Percentiles rank a stretch among this genome's conserved stretches.
Evolutionary conservation across 2,329 filamentous ascomycete species (phyloP).

Genomic region (Fusarium pseudograminearum): DNA sequence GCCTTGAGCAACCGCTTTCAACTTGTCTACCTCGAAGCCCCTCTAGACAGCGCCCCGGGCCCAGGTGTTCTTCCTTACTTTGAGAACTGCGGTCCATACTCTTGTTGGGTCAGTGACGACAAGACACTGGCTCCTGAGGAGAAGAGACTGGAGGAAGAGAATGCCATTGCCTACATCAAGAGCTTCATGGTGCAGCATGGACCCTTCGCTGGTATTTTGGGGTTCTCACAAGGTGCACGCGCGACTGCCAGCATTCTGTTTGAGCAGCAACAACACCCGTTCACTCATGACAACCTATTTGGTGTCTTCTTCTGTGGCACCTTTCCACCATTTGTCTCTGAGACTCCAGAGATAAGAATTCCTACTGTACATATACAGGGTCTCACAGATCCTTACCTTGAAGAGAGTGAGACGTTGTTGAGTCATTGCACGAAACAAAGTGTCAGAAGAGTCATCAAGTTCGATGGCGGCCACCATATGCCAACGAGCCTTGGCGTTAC

Average conservation of each 20-base stretch:
- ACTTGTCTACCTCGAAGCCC: neutral
- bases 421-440: conserved; percentile 4
- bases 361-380: neutral
- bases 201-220: neutral
- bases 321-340: neutral
- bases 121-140: neutral
- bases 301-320: conserved; percentile 13
- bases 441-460: conserved; percentile 6
- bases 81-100: conserved; percentile 7
- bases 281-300: conserved; percentile 2
- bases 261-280: neutral
- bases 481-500: neutral
- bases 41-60: neutral
- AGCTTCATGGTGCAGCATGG: conserved; percentile 3
- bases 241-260: conserved; percentile 5
- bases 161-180: conserved; percentile 2
- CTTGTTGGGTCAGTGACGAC: conserved; percentile 12
- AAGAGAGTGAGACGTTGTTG: neutral
- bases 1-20: neutral
- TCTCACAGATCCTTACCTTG: neutral
- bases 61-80: conserved; percentile 10
- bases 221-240: conserved; percentile 8
- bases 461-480: conserved; percentile 8
- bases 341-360: neutral
- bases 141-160: neutral